Evolutionary conservation across 352 stramenopile species (phyloP).

Genomic region (Pythium folliculosum): DNA sequence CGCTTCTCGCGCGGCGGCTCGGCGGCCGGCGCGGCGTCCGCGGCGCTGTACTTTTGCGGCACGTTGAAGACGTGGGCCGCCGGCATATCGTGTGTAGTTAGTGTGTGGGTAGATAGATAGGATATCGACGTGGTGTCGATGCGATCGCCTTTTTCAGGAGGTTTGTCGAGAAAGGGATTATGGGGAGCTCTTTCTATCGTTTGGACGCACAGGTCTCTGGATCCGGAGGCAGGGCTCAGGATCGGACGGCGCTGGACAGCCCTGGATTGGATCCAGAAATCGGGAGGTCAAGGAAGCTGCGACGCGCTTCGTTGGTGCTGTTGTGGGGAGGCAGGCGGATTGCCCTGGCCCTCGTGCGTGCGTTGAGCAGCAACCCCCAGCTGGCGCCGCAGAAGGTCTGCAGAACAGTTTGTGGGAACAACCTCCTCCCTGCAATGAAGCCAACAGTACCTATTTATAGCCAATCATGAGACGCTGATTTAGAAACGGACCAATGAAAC

Average conservation of each 20-base stretch:
- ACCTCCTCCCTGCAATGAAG: not conserved
- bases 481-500: constrained; percentile 26
- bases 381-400: constrained; percentile 20
- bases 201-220: not conserved
- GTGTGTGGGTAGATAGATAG: not conserved
- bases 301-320: no score
- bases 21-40: not conserved
- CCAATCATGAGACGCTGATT: constrained; percentile 16
- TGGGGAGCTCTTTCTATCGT: not conserved
- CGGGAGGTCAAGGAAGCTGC: not conserved
- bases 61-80: constrained; percentile 27
- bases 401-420: not conserved
- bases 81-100: constrained; percentile 5
- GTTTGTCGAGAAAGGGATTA: constrained; percentile 22
- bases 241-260: constrained; percentile 4
- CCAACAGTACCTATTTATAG: not conserved
- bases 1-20: constrained; percentile 12
- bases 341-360: constrained; percentile 13
- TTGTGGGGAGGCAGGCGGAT: not conserved
- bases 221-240: not conserved
- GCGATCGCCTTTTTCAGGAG: constrained; percentile 14
- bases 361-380: constrained; percentile 5
- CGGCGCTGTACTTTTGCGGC: constrained; percentile 13
- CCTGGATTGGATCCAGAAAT: not conserved
- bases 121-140: constrained; percentile 29